These are phyloP conservation scores for Collybia mongolica DNA, from an alignment of 768 basidiomycete species.

Conservation along the genomic window DNA sequence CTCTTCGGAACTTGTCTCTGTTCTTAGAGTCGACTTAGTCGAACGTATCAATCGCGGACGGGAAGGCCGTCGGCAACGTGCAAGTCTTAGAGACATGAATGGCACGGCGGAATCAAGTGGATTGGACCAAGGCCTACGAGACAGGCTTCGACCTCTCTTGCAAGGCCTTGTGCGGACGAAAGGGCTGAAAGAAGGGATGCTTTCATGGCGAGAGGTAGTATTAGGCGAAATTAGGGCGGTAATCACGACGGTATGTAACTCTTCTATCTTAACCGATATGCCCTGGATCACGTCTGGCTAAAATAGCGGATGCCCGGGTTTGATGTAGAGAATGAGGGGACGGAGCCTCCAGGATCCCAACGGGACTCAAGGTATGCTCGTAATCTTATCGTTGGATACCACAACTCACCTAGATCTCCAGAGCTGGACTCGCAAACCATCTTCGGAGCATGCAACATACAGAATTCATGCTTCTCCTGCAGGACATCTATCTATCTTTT, in stretches of 20 bases:
- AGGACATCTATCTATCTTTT: conserved; percentile 57
- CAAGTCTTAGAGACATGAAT: background rate
- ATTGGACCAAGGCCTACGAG: conserved; percentile 49
- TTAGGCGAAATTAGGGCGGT: conserved; percentile 57
- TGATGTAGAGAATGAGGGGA: conserved; percentile 51
- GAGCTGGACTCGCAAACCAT: conserved; percentile 48
- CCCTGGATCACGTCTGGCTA: conserved; percentile 1
- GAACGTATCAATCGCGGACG: conserved; percentile 38
- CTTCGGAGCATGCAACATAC: conserved; percentile 67
- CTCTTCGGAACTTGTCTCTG: conserved; percentile 72
- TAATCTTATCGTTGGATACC: background rate
- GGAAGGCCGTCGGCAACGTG: background rate
- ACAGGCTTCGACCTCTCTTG: conserved; percentile 69
- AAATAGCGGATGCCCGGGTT: conserved; percentile 59
- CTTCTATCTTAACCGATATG: background rate
- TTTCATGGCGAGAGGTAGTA: conserved; percentile 71
- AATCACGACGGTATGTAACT: conserved; percentile 54
- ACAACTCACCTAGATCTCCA: background rate
- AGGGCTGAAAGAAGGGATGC: conserved; percentile 64
- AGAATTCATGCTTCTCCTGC: conserved; percentile 65
- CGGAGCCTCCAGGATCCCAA: conserved; percentile 14
- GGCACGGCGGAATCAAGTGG: conserved; percentile 3
- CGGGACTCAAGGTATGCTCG: conserved; percentile 9
- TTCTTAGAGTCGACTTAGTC: conserved; percentile 65
- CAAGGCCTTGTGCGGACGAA: conserved; percentile 75